phyloP scores from a whole-genome alignment of 352 stramenopile genomes.

The Pythium chondricola region DNA sequence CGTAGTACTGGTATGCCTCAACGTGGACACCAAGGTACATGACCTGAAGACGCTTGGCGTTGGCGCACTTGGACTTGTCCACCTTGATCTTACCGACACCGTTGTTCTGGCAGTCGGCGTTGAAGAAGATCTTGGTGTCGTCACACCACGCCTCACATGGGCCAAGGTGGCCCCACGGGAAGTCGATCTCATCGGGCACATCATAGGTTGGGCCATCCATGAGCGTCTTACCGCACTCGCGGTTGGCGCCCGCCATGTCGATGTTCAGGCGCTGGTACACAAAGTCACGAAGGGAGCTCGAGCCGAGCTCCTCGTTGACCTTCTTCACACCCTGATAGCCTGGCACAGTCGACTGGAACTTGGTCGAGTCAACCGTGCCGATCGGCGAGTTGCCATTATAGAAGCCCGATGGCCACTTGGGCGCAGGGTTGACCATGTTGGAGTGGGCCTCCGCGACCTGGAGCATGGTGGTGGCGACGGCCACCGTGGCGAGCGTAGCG shows the following conservation, averaged over 20 bases:
- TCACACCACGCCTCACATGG: slow-evolving; percentile 18
- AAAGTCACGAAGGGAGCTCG: background rate
- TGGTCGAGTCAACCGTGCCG: slow-evolving; percentile 2
- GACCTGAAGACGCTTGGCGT: slow-evolving; percentile 7
- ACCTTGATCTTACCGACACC: slow-evolving; percentile 10
- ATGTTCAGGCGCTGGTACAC: slow-evolving; percentile 10
- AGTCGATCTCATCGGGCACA: slow-evolving; percentile 7
- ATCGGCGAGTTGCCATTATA: slow-evolving; percentile 13
- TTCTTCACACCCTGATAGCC: slow-evolving; percentile 12
- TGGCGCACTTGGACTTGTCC: slow-evolving; percentile 7
- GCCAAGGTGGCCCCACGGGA: slow-evolving; percentile 13
- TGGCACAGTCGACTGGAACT: slow-evolving; percentile 1
- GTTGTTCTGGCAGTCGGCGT: slow-evolving; percentile 13
- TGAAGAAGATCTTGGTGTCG: slow-evolving; percentile 9
- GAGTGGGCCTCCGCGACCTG: slow-evolving; percentile 9
- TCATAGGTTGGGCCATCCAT: background rate
- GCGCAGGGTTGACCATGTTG: slow-evolving; percentile 3
- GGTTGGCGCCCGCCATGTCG: slow-evolving; percentile 1
- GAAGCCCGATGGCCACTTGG: slow-evolving; percentile 8
- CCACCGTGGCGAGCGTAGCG: slow-evolving; percentile 6
- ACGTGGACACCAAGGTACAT: slow-evolving; percentile 15
- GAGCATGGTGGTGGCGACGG: slow-evolving; percentile 1
- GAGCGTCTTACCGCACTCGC: slow-evolving; percentile 13
- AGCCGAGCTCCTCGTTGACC: background rate
- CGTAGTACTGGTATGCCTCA: slow-evolving; percentile 6